Evolutionary conservation across 495 filamentous ascomycete genomes (phyloP).

Genomic region (Letharia lupina): DNA sequence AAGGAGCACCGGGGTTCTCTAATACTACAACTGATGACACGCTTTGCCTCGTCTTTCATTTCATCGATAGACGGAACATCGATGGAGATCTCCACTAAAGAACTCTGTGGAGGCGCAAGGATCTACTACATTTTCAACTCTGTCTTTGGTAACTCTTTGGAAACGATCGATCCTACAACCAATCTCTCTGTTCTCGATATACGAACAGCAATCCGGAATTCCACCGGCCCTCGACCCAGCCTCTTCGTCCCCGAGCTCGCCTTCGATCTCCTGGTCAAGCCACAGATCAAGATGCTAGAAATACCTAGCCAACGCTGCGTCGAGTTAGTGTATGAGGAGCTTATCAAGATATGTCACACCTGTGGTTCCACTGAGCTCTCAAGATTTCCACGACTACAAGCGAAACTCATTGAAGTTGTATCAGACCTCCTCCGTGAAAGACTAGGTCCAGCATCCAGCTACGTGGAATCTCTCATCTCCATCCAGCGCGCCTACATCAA

Average conservation of each 20-base stretch:
- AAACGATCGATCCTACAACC: conserved; percentile 88
- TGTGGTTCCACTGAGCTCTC: conserved; percentile 91
- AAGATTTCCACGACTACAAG: conserved; percentile 87
- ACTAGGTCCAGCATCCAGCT: conserved; percentile 75
- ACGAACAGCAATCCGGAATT: conserved; percentile 95
- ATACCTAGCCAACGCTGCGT: conserved; percentile 94
- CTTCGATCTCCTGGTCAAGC: conserved; percentile 95
- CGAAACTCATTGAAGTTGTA: conserved; percentile 95
- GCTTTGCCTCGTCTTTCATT: conserved; percentile 96
- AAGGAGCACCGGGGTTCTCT: conserved; percentile 93
- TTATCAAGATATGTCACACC: conserved; percentile 99
- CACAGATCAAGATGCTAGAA: conserved; percentile 95
- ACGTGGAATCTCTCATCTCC: conserved; percentile 92
- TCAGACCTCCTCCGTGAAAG: conserved; percentile 92
- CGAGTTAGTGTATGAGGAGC: conserved; percentile 94
- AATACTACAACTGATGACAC: conserved; percentile 95
- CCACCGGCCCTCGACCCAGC: conserved; percentile 89
- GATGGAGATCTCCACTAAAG: conserved; percentile 96
- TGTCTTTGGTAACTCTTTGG: conserved; percentile 93
- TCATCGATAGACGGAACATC: conserved; percentile 98
- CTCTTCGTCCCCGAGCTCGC: conserved; percentile 96
- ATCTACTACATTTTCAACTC: conserved; percentile 99
- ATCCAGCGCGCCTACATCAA: conserved; percentile 99
- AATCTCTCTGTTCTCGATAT: conserved; percentile 97
- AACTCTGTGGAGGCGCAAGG: conserved; percentile 89